Conservation (phyloP, 139 green algal species). For the Pleodorina starrii region DNA sequence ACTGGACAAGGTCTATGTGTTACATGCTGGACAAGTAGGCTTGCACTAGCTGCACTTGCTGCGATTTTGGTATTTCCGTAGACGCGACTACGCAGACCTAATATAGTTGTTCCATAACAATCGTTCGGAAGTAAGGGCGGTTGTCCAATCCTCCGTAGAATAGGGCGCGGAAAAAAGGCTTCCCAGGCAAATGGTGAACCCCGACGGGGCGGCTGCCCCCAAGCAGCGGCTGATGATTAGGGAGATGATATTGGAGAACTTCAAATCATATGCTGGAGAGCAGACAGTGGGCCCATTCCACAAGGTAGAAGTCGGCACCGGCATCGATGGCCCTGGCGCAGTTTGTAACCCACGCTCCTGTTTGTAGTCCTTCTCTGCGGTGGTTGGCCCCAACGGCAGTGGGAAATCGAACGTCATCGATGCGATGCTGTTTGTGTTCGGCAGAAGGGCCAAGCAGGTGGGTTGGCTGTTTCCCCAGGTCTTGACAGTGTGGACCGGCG, state of each 20-base stretch:
- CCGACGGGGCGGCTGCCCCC: background rate
- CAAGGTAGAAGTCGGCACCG: conserved; percentile 95
- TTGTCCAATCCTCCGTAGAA: no score
- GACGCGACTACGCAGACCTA: no score
- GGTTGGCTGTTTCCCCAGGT: background rate
- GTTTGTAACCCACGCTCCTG: background rate
- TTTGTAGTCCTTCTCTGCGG: conserved; percentile 95
- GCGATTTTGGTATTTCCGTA: no score
- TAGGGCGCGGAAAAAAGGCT: background rate
- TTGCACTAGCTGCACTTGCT: no score
- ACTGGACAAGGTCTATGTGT: no score
- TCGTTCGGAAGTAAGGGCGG: no score
- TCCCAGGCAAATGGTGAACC: background rate
- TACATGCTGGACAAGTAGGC: no score
- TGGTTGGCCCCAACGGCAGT: conserved; percentile 98
- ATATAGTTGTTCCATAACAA: no score
- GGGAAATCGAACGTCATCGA: conserved; percentile 99
- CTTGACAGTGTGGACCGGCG: no score
- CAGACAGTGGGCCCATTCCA: conserved; percentile 97
- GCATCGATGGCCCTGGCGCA: no score
- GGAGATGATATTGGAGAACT: conserved; percentile 98
- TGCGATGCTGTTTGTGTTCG: conserved; percentile 99
- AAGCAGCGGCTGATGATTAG: conserved; percentile 89
- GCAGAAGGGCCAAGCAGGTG: conserved; percentile 97
- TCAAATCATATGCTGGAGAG: conserved; percentile 98